These are phyloP conservation scores for Ulmus americana DNA, from an alignment of 331 rosid genomes.

Conservation along the genomic window DNA sequence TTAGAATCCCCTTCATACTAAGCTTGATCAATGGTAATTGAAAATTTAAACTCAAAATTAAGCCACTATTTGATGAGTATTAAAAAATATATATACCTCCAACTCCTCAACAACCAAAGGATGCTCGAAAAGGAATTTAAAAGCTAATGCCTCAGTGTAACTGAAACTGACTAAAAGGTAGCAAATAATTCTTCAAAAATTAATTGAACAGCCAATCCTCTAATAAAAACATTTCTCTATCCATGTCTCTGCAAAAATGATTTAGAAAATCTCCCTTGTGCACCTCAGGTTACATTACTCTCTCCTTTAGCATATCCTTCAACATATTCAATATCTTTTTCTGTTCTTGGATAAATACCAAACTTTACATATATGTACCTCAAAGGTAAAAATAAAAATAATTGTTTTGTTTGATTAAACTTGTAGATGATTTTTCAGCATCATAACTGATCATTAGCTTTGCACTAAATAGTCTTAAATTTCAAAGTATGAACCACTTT, in stretches of 20 bases:
- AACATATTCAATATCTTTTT: conserved; percentile 12
- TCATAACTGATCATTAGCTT: conserved; percentile 24
- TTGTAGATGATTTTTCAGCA: conserved; percentile 10
- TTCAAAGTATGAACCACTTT: too few relatives aligned
- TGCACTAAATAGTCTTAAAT: background rate
- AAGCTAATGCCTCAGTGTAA: conserved; percentile 18
- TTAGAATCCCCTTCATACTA: conserved; percentile 34
- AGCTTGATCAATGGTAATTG: conserved; percentile 10
- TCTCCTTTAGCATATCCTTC: conserved; percentile 20
- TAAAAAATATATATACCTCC: conserved; percentile 9
- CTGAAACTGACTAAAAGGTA: conserved; percentile 25
- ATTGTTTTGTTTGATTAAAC: background rate
- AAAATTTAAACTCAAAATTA: too few relatives aligned
- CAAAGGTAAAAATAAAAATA: too few relatives aligned
- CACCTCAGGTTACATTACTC: background rate
- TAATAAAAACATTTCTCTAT: conserved; percentile 20
- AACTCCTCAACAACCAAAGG: conserved; percentile 20
- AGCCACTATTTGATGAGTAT: too few relatives aligned
- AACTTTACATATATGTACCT: too few relatives aligned
- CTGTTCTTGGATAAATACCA: conserved; percentile 6
- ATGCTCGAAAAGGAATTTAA: conserved; percentile 17
- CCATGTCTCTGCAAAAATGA: conserved; percentile 20
- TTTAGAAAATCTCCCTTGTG: conserved; percentile 21
- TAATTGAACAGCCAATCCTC: conserved; percentile 19
- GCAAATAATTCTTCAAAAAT: conserved; percentile 23